Evolutionary conservation across 345 rosid genomes (phyloP).

Genomic region (Eucalyptus coolabah): DNA sequence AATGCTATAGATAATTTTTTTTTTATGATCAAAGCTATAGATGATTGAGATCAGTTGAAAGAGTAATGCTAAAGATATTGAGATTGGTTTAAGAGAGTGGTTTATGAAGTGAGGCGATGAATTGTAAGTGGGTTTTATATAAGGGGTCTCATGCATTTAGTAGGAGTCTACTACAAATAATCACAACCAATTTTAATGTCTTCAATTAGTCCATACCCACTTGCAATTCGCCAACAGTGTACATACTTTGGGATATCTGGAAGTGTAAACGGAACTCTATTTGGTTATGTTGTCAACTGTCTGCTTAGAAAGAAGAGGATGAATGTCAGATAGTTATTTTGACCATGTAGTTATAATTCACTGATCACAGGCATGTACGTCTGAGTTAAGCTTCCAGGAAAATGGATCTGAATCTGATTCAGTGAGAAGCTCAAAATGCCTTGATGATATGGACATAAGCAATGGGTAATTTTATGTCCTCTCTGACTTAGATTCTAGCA

Average conservation of each 20-base stretch:
- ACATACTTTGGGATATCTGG: not conserved
- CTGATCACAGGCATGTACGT: slow-evolving; percentile 39
- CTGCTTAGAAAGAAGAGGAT: not conserved
- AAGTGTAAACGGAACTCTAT: not conserved
- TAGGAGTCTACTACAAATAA: not conserved
- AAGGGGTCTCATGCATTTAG: not conserved
- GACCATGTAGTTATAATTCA: not conserved
- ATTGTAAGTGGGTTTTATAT: not conserved
- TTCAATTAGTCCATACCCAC: not conserved
- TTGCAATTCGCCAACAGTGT: not conserved
- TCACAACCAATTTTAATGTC: not conserved
- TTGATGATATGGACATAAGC: slow-evolving; percentile 16
- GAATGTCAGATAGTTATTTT: not conserved
- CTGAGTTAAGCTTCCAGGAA: slow-evolving; percentile 40
- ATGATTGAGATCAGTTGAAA: not conserved
- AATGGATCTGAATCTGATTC: slow-evolving; percentile 43
- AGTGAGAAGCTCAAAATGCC: slow-evolving; percentile 16
- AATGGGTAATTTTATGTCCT: slow-evolving; percentile 33
- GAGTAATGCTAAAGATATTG: not conserved
- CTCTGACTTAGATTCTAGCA: not conserved
- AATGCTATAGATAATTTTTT: not conserved
- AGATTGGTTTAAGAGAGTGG: not conserved
- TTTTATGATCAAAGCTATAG: not conserved
- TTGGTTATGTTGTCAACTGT: not conserved
- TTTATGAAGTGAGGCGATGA: not conserved